A percentile compares a stretch with the other conserved stretches of the same genome.
Conservation (phyloP, 176 grass and related monocot genomes). For the Triticum urartu region DNA sequence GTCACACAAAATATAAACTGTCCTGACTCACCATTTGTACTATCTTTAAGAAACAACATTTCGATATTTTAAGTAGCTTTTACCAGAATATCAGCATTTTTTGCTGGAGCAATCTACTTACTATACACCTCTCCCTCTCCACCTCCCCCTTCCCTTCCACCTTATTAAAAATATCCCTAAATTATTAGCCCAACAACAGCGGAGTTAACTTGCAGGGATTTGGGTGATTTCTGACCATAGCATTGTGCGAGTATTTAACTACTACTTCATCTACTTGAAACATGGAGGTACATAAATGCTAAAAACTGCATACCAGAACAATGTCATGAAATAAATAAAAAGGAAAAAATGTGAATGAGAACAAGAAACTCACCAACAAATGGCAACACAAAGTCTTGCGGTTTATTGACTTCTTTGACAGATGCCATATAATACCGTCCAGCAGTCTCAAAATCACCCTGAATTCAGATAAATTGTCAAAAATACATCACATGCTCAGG, state of each 20-base stretch:
- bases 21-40: no score
- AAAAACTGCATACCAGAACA: slow-evolving; percentile 13
- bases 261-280: not conserved
- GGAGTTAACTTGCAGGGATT: not conserved
- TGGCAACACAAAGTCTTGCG: slow-evolving; percentile 92
- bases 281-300: not conserved
- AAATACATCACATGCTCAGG: not conserved
- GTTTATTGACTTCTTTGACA: slow-evolving; percentile 88
- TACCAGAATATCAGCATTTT: no score
- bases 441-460: slow-evolving; percentile 93
- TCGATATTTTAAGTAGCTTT: no score
- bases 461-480: slow-evolving; percentile 22
- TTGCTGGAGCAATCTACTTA: no score
- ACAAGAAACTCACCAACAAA: slow-evolving; percentile 63
- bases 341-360: not conserved
- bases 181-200: not conserved
- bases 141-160: no score
- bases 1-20: no score
- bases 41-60: no score
- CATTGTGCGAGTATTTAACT: not conserved
- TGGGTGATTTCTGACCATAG: not conserved
- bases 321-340: slow-evolving; percentile 17
- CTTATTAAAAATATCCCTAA: not conserved
- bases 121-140: no score
- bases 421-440: slow-evolving; percentile 88